A percentile compares a stretch with the other conserved stretches of the same genome.
Evolutionary conservation across 139 green algal species (phyloP).

Genomic region (Chlorella sp.): DNA sequence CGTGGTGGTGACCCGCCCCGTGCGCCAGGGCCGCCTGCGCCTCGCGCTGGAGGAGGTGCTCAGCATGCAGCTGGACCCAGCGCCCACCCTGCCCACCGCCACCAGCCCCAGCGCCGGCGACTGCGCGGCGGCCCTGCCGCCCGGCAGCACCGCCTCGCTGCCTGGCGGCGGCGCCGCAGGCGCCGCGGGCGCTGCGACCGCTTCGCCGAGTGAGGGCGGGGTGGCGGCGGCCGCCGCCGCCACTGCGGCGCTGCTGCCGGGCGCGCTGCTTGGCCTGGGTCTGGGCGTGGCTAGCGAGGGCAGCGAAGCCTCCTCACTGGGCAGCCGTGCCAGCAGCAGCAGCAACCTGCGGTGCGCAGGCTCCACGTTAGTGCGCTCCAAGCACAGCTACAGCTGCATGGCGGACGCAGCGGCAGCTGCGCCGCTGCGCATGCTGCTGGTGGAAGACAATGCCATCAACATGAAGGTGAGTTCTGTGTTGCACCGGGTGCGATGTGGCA

Average conservation of each 20-base stretch:
- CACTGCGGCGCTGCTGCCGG: background rate
- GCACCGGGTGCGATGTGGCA: too few species aligned
- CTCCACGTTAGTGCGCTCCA: background rate
- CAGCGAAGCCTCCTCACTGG: background rate
- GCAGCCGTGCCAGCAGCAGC: constrained; percentile 8
- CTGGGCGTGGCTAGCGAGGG: background rate
- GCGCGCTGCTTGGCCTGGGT: constrained; percentile 13
- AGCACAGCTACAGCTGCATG: background rate
- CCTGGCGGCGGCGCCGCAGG: background rate
- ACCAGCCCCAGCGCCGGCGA: too few species aligned
- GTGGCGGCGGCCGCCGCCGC: too few species aligned
- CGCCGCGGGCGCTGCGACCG: background rate
- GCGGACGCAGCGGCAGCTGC: background rate
- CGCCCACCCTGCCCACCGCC: too few species aligned
- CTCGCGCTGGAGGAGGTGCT: constrained; percentile 81
- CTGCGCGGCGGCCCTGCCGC: too few species aligned
- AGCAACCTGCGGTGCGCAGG: constrained; percentile 31
- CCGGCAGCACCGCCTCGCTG: too few species aligned
- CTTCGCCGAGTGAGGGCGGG: background rate
- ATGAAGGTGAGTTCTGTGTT: constrained; percentile 63
- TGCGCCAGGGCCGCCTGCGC: constrained; percentile 76
- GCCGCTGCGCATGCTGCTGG: constrained; percentile 69
- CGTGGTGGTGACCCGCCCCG: constrained; percentile 74
- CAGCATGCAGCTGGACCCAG: constrained; percentile 46
- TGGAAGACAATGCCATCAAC: constrained; percentile 89